phyloP scores from a whole-genome alignment of 2,329 filamentous ascomycete species.

The Sordariomycetes sp. region DNA sequence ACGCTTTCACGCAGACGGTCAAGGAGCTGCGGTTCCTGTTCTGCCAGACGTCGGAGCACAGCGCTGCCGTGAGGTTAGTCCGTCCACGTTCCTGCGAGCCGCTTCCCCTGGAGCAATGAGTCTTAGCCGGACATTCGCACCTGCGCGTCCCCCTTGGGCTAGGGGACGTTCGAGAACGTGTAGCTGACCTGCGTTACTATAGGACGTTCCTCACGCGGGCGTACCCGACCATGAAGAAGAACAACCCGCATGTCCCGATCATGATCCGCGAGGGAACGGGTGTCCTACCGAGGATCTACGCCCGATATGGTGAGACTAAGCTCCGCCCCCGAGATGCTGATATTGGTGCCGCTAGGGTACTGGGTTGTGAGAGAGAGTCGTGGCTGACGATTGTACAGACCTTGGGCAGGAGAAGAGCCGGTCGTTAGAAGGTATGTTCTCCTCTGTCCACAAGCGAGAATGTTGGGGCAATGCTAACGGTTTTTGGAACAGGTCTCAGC shows the following conservation, averaged over 20 bases:
- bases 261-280: slow-evolving; percentile 85
- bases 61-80: slow-evolving; percentile 71
- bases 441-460: neutral
- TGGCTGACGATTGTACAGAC: slow-evolving; percentile 21
- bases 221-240: slow-evolving; percentile 98
- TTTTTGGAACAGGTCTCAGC: slow-evolving; percentile 26
- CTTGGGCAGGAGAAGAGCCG: slow-evolving; percentile 43
- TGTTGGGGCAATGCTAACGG: neutral
- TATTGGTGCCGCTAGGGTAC: neutral
- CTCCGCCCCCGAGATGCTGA: neutral
- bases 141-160: neutral
- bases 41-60: slow-evolving; percentile 87
- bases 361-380: neutral
- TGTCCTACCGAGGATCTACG: slow-evolving; percentile 75
- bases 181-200: neutral
- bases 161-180: neutral
- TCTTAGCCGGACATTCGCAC: neutral
- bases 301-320: slow-evolving; percentile 68
- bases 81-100: neutral
- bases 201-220: slow-evolving; percentile 83
- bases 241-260: slow-evolving; percentile 89
- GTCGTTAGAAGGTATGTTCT: slow-evolving; percentile 31
- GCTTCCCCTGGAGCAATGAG: neutral
- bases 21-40: slow-evolving; percentile 97
- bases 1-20: slow-evolving; percentile 76